A percentile compares a stretch with the other conserved stretches of the same genome.
These are phyloP conservation scores for Gardenia jasminoides DNA, from an alignment of 257 asterid species.

Conservation along the genomic window DNA sequence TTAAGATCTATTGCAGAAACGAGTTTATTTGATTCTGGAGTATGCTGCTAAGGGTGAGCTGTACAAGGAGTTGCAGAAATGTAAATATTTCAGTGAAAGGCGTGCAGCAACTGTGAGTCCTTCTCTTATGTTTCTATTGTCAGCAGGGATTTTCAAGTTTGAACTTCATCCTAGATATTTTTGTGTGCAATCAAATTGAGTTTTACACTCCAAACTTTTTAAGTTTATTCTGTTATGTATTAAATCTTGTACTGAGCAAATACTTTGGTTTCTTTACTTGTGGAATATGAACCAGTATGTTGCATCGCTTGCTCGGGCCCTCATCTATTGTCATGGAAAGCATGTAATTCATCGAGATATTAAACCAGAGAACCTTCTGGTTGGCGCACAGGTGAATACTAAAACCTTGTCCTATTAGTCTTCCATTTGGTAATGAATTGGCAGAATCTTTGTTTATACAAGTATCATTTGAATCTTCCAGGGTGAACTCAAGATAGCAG, in stretches of 20 bases:
- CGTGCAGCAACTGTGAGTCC: slow-evolving; percentile 89
- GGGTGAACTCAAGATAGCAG: slow-evolving; percentile 98
- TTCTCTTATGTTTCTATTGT: slow-evolving; percentile 1
- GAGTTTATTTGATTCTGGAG: slow-evolving; percentile 87
- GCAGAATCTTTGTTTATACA: slow-evolving; percentile 1
- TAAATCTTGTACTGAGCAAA: slow-evolving; percentile 13
- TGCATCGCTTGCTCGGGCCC: slow-evolving; percentile 94
- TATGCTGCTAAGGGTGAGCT: slow-evolving; percentile 96
- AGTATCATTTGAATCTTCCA: slow-evolving; percentile 23
- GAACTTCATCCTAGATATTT: background rate
- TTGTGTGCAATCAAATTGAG: background rate
- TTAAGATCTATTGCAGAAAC: slow-evolving; percentile 56
- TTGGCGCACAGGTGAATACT: slow-evolving; percentile 77
- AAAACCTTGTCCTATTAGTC: background rate
- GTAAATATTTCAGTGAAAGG: slow-evolving; percentile 80
- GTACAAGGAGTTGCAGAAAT: slow-evolving; percentile 79
- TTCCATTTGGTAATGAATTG: background rate
- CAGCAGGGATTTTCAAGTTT: background rate
- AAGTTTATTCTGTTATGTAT: background rate
- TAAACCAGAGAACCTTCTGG: slow-evolving; percentile 93
- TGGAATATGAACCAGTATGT: slow-evolving; percentile 57
- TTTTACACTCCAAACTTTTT: background rate
- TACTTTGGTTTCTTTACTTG: slow-evolving; percentile 7
- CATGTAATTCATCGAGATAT: slow-evolving; percentile 97
- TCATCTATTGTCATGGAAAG: slow-evolving; percentile 93